Base-by-base conservation (phyloP, 257 asterid species). In the Haberlea rhodopensis region DNA sequence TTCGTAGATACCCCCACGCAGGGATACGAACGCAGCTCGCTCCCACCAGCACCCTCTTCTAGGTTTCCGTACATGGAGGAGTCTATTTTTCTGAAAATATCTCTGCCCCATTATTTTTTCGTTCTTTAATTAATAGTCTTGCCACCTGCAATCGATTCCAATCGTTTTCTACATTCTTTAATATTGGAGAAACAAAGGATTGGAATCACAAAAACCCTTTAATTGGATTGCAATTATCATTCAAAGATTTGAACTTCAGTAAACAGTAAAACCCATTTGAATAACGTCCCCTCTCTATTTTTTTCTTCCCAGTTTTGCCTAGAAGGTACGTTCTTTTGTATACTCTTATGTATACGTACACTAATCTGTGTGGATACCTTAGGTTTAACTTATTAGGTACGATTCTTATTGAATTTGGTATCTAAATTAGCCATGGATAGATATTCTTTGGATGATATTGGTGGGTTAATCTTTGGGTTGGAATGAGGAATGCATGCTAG, bases 61-160 rank as follows among this genome's bases (percentile, higher is more conserved):
- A 64, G 73, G 70, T 69, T 49, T 66, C 73, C 75, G 75, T 63
- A 59, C 65, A 65, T 6, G 53, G 25, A 62, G 57, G 58, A 52
- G 26, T 10, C 56, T 4, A n/a, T 67, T 58, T 24, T 8, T 8
- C 31, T 22, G 24, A 23, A 2, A 26, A 32, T 28, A 9, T 6
- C 22, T 32, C 8, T 0, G 3, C n/a, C 56, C 11, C 29, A 20
- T 27, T 27, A 43, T 15, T 9, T 16, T 37, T 32, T 40, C 43
- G 2, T 19, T 52, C 49, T 24, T 23, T 18, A 6, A 25, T 57
- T 46, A 56, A 3, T 9, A 51, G 32, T 59, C 65, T 21, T 51
- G 6, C 61, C 40, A 32, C 37, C 56, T n/a, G 40, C 48, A 32
- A 56, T 67, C 53, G 23, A 28, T 56, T 53, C 74, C 77, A 67